Evolutionary conservation across 2,329 filamentous ascomycete genomes (phyloP), one percentile per base, ranked within the genome.

Genomic region (Colletotrichum lini): DNA sequence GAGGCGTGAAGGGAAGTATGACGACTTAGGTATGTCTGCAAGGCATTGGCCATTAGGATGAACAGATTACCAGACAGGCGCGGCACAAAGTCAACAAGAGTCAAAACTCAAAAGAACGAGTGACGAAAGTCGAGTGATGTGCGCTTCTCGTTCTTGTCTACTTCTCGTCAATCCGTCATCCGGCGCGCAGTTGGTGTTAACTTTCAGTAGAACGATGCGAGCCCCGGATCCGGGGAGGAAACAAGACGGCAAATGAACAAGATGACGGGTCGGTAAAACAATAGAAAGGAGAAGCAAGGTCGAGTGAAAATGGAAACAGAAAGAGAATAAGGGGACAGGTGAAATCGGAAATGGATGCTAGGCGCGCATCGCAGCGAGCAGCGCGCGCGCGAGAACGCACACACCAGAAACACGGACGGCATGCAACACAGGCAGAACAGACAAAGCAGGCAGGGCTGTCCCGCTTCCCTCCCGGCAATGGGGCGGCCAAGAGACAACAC

Each of bases 331-430:
- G 35, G 47, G 45, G 16, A 59, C 13, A 18, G 30, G 53, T 60
- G 57, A 69, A 70, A 50, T 61, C 60, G 69, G 65, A 59, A 68
- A 69, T 64, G 45, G 42, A 64, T 59, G 47, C 53, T 26, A 50
- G 52, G 30, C 35, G 23, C 54, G 54, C 67, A 45, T 60, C 58
- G 56, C 49, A 47, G 57, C 45, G 35, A 40, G 26, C 56, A 54
- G 62, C 63, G 57, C 57, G 65, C 52, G 60, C 57, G 65, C 52
- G 60, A 8, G 30, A 42, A 58, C 35, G 68, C 65, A 71, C 65
- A 71, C 65, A 68, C 65, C 65, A 64, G 69, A 68, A 71, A 71
- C 65, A 71, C 65, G 54, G 58, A 64, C 68, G 65, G 64, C 65
- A 68, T 68, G 68, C 68, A 68, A 68, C 68, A 53, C 59, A 53